These are phyloP conservation scores for Globisporangium rhizosaccharum DNA, from an alignment of 352 stramenopile genomes.

Conservation along the genomic window DNA sequence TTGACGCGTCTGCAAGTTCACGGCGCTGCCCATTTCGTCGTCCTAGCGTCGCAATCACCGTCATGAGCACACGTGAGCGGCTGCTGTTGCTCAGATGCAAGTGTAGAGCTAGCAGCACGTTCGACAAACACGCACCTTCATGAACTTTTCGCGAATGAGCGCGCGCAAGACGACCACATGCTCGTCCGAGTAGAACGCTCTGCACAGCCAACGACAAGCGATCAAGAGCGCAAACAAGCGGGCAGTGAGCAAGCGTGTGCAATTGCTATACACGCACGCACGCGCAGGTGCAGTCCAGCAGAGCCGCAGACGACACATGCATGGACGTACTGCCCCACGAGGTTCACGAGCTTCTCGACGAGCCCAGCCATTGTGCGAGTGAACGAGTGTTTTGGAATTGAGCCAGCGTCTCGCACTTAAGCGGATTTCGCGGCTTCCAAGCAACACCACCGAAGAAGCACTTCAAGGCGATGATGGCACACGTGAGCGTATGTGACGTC, in stretches of 20 bases:
- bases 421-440: no score
- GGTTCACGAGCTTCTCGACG: slow-evolving; percentile 83
- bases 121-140: slow-evolving; percentile 45
- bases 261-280: background rate
- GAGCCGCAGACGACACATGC: background rate
- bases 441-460: no score
- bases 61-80: background rate
- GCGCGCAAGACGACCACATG: slow-evolving; percentile 83
- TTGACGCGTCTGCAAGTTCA: slow-evolving; percentile 86
- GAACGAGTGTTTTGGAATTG: background rate
- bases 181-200: slow-evolving; percentile 87
- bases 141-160: slow-evolving; percentile 83
- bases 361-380: slow-evolving; percentile 56
- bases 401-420: background rate
- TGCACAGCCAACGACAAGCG: slow-evolving; percentile 12
- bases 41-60: slow-evolving; percentile 29
- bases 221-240: background rate
- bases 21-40: slow-evolving; percentile 83
- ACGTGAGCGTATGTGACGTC: no score
- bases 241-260: background rate
- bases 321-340: slow-evolving; percentile 59
- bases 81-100: background rate
- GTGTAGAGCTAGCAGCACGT: background rate
- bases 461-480: no score
- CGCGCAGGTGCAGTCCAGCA: background rate